Base-by-base conservation (phyloP, 352 stramenopile species). In the Phytophthora palmivora region DNA sequence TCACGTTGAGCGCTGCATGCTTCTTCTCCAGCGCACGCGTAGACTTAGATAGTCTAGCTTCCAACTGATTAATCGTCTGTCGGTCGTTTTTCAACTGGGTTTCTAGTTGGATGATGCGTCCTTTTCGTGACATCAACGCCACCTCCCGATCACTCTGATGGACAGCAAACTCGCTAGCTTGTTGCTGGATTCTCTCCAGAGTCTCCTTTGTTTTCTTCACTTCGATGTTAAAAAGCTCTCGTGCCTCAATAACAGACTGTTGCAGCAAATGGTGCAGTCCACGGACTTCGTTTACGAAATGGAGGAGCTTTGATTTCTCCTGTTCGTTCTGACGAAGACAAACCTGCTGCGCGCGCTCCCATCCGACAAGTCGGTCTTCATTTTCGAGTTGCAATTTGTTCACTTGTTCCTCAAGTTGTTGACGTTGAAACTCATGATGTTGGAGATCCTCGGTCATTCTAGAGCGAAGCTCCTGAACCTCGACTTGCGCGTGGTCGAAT, bases 51-150 rank as follows among this genome's bases (percentile, higher is more conserved):
- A 89, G 69, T 28, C 68, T 62, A 1, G 58, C 11, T 34, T 89
- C 73, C 0, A 89, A 58, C 24, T 85, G 75, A 15, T 72, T 67
- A 10, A 82, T 70, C 7, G 60, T 76, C 58, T 83, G 78, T 2
- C 67, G 58, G 26, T 86, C 69, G 16, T 84, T 83, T 52, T 89
- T 87, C 16, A 78, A 47, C 26, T 86, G 75, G 9, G 75, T 70
- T 30, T 89, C 73, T 0, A 86, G 58, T 56, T 87, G 77, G 21
- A 87, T 78, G 24, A 87, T 83, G 30, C 67, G 67, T 33, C 70
- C 81, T 49, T 87, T 78, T 47, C 73, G 72, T 9, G 70, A 66
- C 44, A 79, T 73, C n/a, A 87, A 59, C 12, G 62, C 58, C 56
- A 86, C 74, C 6, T 80, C 67, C 5, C 70, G 70, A 12, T 81